Percentiles rank a stretch among this genome's conserved stretches.
phyloP scores from a whole-genome alignment of 2,329 filamentous ascomycete species.

The Colletotrichum gigasporum region DNA sequence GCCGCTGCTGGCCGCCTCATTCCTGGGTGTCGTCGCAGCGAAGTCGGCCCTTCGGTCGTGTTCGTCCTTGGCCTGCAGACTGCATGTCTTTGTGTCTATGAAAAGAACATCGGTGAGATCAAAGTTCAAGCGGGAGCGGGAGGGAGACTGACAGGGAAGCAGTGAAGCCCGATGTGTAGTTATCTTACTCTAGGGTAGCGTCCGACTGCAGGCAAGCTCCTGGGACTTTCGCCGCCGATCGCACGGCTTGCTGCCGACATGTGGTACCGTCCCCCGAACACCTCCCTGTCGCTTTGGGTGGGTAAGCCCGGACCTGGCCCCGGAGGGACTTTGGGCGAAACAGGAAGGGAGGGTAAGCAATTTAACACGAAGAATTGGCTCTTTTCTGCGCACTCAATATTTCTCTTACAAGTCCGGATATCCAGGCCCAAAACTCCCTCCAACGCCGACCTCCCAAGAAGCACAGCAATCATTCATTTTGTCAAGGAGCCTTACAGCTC shows the following conservation, averaged over 20 bases:
- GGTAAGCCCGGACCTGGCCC: neutral
- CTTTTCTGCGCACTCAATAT: slow-evolving; percentile 12
- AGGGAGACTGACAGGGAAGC: slow-evolving; percentile 4
- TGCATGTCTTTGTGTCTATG: slow-evolving; percentile 10
- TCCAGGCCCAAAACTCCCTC: neutral
- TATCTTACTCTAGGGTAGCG: slow-evolving; percentile 1
- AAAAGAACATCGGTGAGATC: slow-evolving; percentile 15
- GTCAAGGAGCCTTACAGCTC: neutral
- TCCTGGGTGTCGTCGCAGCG: neutral
- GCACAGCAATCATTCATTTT: neutral
- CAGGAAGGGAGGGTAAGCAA: neutral
- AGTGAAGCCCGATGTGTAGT: slow-evolving; percentile 3
- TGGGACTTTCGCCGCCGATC: neutral
- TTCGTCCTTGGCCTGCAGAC: neutral
- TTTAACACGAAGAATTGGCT: neutral
- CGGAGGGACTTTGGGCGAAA: neutral
- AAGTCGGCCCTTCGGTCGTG: neutral
- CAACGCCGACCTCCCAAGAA: slow-evolving; percentile 2
- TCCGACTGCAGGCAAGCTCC: slow-evolving; percentile 8
- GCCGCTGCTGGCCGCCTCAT: slow-evolving; percentile 3
- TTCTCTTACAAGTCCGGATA: slow-evolving; percentile 15
- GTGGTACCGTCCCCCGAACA: neutral
- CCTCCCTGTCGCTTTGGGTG: neutral
- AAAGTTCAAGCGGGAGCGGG: slow-evolving; percentile 1
- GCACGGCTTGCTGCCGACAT: slow-evolving; percentile 10